Conservation (phyloP, 1,284 basidiomycete genomes). For the Lentinula novae-zelandiae region DNA sequence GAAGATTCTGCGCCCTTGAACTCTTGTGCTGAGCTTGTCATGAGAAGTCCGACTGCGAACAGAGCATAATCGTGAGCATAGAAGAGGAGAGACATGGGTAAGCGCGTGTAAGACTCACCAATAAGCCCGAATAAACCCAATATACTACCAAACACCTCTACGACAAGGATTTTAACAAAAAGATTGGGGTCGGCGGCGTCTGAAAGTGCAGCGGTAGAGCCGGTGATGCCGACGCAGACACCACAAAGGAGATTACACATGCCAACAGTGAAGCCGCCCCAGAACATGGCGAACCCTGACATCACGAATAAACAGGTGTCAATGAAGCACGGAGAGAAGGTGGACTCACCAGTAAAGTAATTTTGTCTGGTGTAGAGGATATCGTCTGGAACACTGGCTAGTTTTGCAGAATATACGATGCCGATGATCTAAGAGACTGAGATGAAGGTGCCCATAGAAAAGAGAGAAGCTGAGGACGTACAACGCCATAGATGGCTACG, state of each 20-base stretch:
- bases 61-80: neutral
- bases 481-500: slow-evolving; percentile 93
- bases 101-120: slow-evolving; percentile 46
- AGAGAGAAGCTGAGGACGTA: slow-evolving; percentile 38
- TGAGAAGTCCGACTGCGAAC: slow-evolving; percentile 59
- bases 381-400: slow-evolving; percentile 56
- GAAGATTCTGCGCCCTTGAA: slow-evolving; percentile 37
- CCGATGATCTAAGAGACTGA: slow-evolving; percentile 70
- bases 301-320: neutral
- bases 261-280: slow-evolving; percentile 91
- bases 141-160: slow-evolving; percentile 93
- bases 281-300: slow-evolving; percentile 86
- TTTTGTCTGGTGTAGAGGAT: slow-evolving; percentile 77
- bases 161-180: slow-evolving; percentile 93
- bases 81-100: neutral
- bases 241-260: slow-evolving; percentile 93
- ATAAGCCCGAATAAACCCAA: slow-evolving; percentile 90
- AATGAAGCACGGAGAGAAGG: neutral
- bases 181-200: slow-evolving; percentile 91
- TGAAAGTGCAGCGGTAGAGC: slow-evolving; percentile 87
- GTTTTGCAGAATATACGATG: slow-evolving; percentile 88
- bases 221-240: slow-evolving; percentile 86
- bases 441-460: neutral
- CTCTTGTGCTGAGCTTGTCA: slow-evolving; percentile 55
- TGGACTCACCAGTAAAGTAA: slow-evolving; percentile 80